Evolutionary conservation across 176 grass and related monocot genomes (phyloP), one percentile per base, ranked within the genome.

Genomic region (Carex cristatella): DNA sequence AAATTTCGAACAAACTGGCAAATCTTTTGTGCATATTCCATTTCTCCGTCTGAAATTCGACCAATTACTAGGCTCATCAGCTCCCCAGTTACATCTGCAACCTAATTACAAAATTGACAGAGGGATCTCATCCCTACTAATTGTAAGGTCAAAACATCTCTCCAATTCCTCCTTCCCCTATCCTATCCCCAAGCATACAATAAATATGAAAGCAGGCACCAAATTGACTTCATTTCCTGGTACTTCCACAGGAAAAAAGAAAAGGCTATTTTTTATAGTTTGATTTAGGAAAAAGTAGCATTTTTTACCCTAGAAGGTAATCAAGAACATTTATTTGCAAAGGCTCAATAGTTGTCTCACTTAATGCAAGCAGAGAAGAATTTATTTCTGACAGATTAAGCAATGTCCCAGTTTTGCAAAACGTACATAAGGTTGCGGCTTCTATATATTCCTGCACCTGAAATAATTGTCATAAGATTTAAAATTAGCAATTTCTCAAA

Each of bases 41-140:
- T 83, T 88, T 98, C 95, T 81, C 95, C 95, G 44, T 98, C 93
- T 86, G 95, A 98, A 89, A 98, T 98, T 78, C 93, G 89, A 64
- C 95, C 95, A 81, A 98, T 98, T 83, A 91, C 95, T 19, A 98
- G 88, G 71, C 95, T 94, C 95, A 98, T 98, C 15, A 98, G 86
- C 83, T 98, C 95, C 73, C 95, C 95, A 63, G 95, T 92, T 83
- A 98, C 88, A 94, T 98, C 95, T 84, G 95, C 91, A 93, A 95
- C 87, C 95, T 98, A 86, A 89, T 16, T 3, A 65, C 15, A 81
- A 81, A 62, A 92, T 87, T 65, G 46, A 67, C 69, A 86, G 18
- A 62, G 30, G 38, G 10, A 81, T 79, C 19, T 89, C 55, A 72
- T 85, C 15, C 4, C 2, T 72, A 72, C 15, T 5, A 72, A 44